Evolutionary conservation across 2,329 filamentous ascomycete species (phyloP).

Genomic region (Triangularia verruculosa): DNA sequence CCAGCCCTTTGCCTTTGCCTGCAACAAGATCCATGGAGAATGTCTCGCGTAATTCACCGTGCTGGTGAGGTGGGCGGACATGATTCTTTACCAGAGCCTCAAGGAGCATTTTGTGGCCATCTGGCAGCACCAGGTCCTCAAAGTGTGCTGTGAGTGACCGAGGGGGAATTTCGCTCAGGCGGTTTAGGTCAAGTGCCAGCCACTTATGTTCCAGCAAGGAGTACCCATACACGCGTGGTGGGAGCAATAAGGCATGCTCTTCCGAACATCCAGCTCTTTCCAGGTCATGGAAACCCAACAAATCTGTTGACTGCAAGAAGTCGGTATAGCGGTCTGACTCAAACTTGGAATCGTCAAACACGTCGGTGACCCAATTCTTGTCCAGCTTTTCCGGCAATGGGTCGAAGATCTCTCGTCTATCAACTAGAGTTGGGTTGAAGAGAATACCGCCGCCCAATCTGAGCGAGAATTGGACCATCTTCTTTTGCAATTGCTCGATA

Average conservation of each 20-base stretch:
- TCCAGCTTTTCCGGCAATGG: background rate
- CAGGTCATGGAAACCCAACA: background rate
- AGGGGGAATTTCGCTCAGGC: background rate
- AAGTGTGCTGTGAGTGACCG: slow-evolving; percentile 15
- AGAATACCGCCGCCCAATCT: background rate
- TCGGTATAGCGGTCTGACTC: slow-evolving; percentile 22
- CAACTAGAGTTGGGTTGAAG: background rate
- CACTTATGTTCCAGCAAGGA: slow-evolving; percentile 31
- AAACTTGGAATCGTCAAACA: background rate
- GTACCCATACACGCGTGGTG: slow-evolving; percentile 27
- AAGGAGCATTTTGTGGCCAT: slow-evolving; percentile 31
- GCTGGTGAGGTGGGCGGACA: slow-evolving; percentile 4
- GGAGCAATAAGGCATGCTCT: slow-evolving; percentile 24
- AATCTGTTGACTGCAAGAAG: background rate
- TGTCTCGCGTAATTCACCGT: slow-evolving; percentile 17
- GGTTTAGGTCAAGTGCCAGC: slow-evolving; percentile 6
- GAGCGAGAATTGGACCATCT: background rate
- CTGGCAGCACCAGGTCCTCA: slow-evolving; percentile 30
- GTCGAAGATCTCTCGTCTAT: background rate
- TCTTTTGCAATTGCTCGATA: background rate
- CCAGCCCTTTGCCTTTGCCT: slow-evolving; percentile 23
- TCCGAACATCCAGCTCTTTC: slow-evolving; percentile 10
- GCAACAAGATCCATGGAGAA: slow-evolving; percentile 27
- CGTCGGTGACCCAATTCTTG: background rate
- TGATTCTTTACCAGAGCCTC: slow-evolving; percentile 32